Evolutionary conservation across 257 asterid genomes (phyloP).

Genomic region (Solanum habrochaites): DNA sequence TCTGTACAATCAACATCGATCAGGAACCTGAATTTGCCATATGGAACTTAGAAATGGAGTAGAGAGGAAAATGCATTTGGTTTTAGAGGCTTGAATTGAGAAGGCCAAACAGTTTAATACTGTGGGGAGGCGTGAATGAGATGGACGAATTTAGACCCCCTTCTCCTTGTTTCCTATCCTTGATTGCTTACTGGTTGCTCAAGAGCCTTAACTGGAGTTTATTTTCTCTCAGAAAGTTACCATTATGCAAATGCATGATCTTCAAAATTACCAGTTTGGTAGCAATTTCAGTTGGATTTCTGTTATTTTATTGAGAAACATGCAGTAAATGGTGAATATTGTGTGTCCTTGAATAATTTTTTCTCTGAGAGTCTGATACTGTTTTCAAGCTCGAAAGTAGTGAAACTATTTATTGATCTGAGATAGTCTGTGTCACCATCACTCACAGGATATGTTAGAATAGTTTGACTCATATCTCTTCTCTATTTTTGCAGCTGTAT

Average conservation of each 20-base stretch:
- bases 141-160: background rate
- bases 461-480: background rate
- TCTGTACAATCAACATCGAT: background rate
- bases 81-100: background rate
- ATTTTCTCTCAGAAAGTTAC: background rate
- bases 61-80: background rate
- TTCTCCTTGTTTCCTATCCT: background rate
- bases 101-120: background rate
- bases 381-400: background rate
- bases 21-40: background rate
- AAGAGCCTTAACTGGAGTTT: background rate
- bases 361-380: background rate
- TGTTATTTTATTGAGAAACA: background rate
- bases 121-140: background rate
- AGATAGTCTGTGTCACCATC: background rate
- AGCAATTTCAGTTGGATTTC: background rate
- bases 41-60: background rate
- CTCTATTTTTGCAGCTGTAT: slow-evolving; percentile 41
- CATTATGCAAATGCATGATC: background rate
- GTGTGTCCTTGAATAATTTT: background rate
- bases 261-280: background rate
- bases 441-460: background rate
- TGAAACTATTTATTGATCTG: background rate
- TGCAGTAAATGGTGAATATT: background rate
- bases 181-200: background rate